These are phyloP conservation scores for Fusarium udum DNA, from an alignment of 2,329 filamentous ascomycete genomes.

Conservation along the genomic window DNA sequence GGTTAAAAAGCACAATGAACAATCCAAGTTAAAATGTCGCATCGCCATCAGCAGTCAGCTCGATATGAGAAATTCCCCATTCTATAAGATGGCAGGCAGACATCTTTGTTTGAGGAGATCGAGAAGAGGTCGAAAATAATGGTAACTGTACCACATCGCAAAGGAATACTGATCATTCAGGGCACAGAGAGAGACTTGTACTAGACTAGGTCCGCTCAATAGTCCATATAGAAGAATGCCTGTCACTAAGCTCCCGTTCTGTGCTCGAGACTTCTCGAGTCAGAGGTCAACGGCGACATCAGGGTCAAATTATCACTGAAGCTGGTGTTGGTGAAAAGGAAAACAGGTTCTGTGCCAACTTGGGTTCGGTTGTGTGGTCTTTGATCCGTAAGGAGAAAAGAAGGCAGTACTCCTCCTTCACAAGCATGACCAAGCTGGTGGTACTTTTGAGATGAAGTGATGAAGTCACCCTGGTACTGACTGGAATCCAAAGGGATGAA, in stretches of 20 bases:
- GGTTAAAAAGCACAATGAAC: not conserved
- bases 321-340: not conserved
- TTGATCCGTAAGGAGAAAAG: not conserved
- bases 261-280: slow-evolving; percentile 16
- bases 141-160: slow-evolving; percentile 7
- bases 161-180: not conserved
- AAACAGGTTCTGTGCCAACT: not conserved
- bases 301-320: not conserved
- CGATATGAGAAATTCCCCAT: not conserved
- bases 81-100: not conserved
- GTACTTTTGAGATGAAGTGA: slow-evolving; percentile 4
- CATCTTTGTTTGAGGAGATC: not conserved
- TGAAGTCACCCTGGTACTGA: slow-evolving; percentile 26
- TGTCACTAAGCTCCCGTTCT: not conserved
- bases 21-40: not conserved
- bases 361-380: not conserved
- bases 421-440: not conserved
- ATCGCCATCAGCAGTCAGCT: not conserved
- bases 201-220: not conserved
- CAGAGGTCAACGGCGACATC: not conserved
- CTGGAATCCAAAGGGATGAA: slow-evolving; percentile 43
- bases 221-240: not conserved
- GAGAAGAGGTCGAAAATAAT: not conserved
- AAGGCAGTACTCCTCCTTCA: not conserved
- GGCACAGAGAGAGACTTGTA: not conserved